Base-by-base conservation (phyloP, 1,284 basidiomycete species). In the Baeospora myosura region DNA sequence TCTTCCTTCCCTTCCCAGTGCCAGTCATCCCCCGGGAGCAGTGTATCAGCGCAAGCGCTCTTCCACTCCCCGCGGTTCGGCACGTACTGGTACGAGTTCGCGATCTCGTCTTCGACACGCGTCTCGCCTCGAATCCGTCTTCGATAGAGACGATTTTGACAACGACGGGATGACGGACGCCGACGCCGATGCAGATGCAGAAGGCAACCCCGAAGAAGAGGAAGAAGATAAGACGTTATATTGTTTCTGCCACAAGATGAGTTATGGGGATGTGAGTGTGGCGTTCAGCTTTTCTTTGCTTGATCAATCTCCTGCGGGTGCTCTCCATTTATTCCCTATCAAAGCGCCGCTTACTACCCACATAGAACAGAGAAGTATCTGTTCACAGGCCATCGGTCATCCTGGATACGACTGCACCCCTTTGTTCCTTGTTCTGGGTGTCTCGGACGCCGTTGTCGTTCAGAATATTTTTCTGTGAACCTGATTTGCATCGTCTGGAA, bases 191-290 rank as follows among this genome's bases (percentile, higher is more conserved):
- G 62, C 53, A 18, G 58, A 48, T 23, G 42, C 33, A 2, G 53
- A 55, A 12, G 53, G 38, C n/a, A 52, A 53, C 3, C 52, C 47
- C 21, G 51, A 49, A 3, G 50, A 49, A 2, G 53, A 56, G 8
- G 55, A 47, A 20, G 55, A 68, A 25, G 69, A 72, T 45, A 64
- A 69, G 44, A 60, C 58, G 18, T 48, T 66, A 14, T 72, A 71
- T 46, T 72, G 70, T 50, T 65, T 71, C 58, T 72, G 70, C 42
- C 68, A 67, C 50, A 69, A 66, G 47, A 64, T 62, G 45, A 72
- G 70, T 45, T 71, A 68, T 44, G 70, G 70, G 32, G 69, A 71
- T 45, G 68, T 71, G 38, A 40, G 62, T 52, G 2, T 22, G 4
- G 14, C 21, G 21, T 11, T 3, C 32, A 4, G 11, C 24, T 38